These are phyloP conservation scores for Fusarium equiseti DNA, from an alignment of 2,329 filamentous ascomycete species.

Conservation along the genomic window DNA sequence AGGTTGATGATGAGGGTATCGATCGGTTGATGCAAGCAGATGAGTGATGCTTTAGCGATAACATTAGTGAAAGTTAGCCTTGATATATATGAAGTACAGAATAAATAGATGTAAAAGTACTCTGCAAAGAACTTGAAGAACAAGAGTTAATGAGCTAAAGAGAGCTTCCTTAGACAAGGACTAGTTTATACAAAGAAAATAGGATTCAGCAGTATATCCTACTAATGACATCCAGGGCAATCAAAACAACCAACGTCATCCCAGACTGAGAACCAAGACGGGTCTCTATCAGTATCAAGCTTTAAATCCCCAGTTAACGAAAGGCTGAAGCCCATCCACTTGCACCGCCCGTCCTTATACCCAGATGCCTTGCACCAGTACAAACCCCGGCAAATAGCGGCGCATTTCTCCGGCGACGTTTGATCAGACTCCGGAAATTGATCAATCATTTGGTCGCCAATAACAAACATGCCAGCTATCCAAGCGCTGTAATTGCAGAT, in stretches of 20 bases:
- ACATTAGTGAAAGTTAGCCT: rapidly evolving
- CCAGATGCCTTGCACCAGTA: conserved; percentile 9
- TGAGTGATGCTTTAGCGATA: not conserved
- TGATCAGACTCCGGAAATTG: not conserved
- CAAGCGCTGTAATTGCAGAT: not conserved
- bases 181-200: not conserved
- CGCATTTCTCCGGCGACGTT: conserved; percentile 13
- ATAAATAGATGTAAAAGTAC: too few relatives aligned
- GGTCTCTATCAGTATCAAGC: not conserved
- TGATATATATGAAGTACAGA: too few relatives aligned
- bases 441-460: not conserved
- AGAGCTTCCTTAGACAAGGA: not conserved
- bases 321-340: not conserved
- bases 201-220: not conserved
- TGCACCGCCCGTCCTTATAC: conserved; percentile 8
- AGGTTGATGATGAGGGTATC: conserved; percentile 8
- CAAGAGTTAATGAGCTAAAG: not conserved
- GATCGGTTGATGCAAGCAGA: not conserved
- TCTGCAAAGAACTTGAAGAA: too few relatives aligned
- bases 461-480: not conserved
- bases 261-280: not conserved
- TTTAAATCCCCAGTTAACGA: not conserved
- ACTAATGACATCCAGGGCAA: not conserved
- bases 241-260: conserved; percentile 13
- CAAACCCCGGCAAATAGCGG: conserved; percentile 5